Percentiles rank a stretch among this genome's conserved stretches.
Evolutionary conservation across 1,284 basidiomycete genomes (phyloP).

Genomic region (Cystobasidium pallidum): DNA sequence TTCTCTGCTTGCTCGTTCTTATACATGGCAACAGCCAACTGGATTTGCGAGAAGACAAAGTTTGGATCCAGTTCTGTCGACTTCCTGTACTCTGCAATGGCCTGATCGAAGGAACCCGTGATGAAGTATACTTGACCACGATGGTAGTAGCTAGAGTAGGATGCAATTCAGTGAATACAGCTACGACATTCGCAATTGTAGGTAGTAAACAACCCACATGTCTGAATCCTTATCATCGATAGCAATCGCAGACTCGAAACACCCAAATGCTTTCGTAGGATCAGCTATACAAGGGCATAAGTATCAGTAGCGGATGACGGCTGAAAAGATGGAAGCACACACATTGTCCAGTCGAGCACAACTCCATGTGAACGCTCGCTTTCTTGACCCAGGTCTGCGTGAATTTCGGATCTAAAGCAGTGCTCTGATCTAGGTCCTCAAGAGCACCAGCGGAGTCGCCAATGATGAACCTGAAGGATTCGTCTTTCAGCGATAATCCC

Average conservation of each 20-base stretch:
- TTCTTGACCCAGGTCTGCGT: slow-evolving; percentile 94
- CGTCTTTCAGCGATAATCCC: background rate
- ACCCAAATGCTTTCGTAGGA: slow-evolving; percentile 55
- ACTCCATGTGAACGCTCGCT: slow-evolving; percentile 96
- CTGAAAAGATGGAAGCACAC: background rate
- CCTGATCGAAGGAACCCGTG: slow-evolving; percentile 83
- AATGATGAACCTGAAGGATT: slow-evolving; percentile 61
- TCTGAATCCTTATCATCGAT: slow-evolving; percentile 86
- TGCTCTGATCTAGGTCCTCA: slow-evolving; percentile 76
- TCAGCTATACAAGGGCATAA: slow-evolving; percentile 54
- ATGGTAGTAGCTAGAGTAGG: slow-evolving; percentile 84
- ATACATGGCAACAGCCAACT: slow-evolving; percentile 96
- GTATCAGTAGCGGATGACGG: background rate
- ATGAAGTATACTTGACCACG: slow-evolving; percentile 98
- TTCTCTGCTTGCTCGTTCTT: slow-evolving; percentile 77
- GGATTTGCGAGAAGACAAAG: slow-evolving; percentile 95
- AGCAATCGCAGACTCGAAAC: slow-evolving; percentile 76
- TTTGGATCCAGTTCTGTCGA: slow-evolving; percentile 78
- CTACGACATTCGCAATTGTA: background rate
- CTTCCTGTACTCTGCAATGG: slow-evolving; percentile 87
- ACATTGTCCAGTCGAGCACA: slow-evolving; percentile 60
- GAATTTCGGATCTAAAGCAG: slow-evolving; percentile 72
- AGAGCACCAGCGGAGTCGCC: slow-evolving; percentile 84
- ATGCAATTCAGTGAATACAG: no score
- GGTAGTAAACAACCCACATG: slow-evolving; percentile 49